Evolutionary conservation across 2,329 filamentous ascomycete genomes (phyloP).

Genomic region (Aspergillus ibericus): DNA sequence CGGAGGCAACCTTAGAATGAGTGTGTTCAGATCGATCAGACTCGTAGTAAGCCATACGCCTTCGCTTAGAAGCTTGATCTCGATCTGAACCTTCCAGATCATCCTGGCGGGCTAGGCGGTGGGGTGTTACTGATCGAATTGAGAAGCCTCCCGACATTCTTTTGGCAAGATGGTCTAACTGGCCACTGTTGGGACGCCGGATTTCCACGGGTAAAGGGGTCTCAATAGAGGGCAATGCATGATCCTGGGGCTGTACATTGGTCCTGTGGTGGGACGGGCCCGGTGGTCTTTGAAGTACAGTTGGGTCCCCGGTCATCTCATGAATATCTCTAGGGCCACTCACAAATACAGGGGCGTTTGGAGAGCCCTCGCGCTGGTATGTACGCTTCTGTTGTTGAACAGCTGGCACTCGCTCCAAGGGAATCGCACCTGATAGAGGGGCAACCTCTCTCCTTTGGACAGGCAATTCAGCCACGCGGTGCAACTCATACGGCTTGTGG

Average conservation of each 20-base stretch:
- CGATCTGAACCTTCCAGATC: constrained; percentile 23
- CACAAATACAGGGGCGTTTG: constrained; percentile 35
- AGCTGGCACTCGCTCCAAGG: constrained; percentile 23
- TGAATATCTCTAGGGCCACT: constrained; percentile 27
- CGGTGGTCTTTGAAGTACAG: constrained; percentile 17
- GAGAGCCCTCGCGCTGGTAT: constrained; percentile 17
- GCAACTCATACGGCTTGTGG: constrained; percentile 25
- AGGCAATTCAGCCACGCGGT: constrained; percentile 18
- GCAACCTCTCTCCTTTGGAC: constrained; percentile 20
- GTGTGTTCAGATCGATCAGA: constrained; percentile 15
- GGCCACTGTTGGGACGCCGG: constrained; percentile 24
- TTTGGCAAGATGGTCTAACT: constrained; percentile 30
- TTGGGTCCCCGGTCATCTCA: constrained; percentile 18
- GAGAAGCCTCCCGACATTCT: constrained; percentile 28
- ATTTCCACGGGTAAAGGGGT: constrained; percentile 22
- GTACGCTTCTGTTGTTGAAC: constrained; percentile 19
- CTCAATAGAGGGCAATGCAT: constrained; percentile 41
- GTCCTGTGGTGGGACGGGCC: constrained; percentile 17
- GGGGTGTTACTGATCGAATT: constrained; percentile 33
- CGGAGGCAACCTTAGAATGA: constrained; percentile 13
- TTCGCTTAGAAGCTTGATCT: constrained; percentile 34
- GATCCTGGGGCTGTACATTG: constrained; percentile 28
- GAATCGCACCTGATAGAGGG: constrained; percentile 21
- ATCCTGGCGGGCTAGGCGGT: constrained; percentile 24
- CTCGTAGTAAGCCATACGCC: constrained; percentile 31